Conservation (phyloP, 1,139 yeast species). For the Saccharomycopsis crataegensis region DNA sequence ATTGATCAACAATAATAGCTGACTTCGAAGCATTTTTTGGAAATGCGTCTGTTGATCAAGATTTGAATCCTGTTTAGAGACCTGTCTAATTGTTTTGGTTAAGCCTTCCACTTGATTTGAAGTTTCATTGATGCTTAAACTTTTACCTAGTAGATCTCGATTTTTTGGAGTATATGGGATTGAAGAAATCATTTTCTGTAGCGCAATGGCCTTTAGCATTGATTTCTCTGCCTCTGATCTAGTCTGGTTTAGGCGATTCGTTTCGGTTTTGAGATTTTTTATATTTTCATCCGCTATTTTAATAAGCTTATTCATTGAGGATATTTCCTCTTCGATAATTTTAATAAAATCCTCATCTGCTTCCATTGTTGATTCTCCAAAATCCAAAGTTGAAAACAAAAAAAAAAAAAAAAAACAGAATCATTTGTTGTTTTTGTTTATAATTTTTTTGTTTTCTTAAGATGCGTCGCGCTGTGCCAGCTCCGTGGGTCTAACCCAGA, state of each 20-base stretch:
- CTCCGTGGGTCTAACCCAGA: too few relatives aligned
- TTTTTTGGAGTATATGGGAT: not conserved
- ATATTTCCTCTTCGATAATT: too few relatives aligned
- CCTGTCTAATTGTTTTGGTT: not conserved
- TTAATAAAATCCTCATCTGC: too few relatives aligned
- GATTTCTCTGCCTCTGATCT: not conserved
- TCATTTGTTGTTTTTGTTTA: too few relatives aligned
- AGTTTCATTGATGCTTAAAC: not conserved
- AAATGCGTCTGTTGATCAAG: not conserved
- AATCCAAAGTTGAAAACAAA: too few relatives aligned
- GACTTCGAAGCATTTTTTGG: not conserved
- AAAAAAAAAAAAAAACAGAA: too few relatives aligned
- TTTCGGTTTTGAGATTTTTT: not conserved
- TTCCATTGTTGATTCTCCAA: too few relatives aligned
- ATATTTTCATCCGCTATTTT: not conserved
- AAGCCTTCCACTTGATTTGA: not conserved
- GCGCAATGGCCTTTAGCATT: not conserved
- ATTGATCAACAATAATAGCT: not conserved
- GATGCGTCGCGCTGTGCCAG: too few relatives aligned
- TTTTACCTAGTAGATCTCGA: not conserved
- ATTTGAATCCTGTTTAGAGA: not conserved
- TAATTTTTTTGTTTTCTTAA: too few relatives aligned
- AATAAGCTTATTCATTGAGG: not conserved
- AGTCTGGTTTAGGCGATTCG: not conserved
- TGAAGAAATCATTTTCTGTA: not conserved